phyloP scores from a whole-genome alignment of 78 protist genomes.

The Creolimax fragrantissima region DNA sequence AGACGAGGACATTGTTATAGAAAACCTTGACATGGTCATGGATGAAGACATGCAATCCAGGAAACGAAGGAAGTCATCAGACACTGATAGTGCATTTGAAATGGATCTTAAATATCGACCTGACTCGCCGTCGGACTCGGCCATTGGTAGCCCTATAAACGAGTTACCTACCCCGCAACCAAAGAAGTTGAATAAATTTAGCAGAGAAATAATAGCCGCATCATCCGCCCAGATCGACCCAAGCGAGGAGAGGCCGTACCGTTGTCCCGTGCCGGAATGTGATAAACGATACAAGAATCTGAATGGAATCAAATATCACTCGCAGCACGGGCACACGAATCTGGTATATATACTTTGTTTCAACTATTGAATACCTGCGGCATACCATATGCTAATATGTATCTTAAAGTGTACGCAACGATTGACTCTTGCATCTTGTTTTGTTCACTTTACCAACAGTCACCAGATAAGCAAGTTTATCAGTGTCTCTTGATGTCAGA shows the following conservation, averaged over 20 bases:
- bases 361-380: not conserved
- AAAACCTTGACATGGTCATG: too few relatives aligned
- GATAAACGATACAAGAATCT: conserved; percentile 29
- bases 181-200: not conserved
- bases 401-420: not conserved
- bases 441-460: not conserved
- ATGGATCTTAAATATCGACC: not conserved
- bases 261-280: conserved; percentile 23
- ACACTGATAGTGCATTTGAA: not conserved
- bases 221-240: not conserved
- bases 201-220: not conserved
- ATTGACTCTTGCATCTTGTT: too few relatives aligned
- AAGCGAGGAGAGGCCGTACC: not conserved
- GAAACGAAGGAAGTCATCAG: not conserved
- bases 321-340: conserved; percentile 34
- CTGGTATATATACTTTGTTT: not conserved
- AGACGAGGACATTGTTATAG: too few relatives aligned
- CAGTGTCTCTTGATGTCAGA: not conserved
- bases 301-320: conserved; percentile 45
- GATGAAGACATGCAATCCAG: not conserved
- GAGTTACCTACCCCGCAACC: not conserved
- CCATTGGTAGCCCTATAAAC: not conserved
- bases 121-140: not conserved
- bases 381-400: not conserved
- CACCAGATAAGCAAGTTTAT: not conserved